Conservation (phyloP, 345 rosid species). For the Corchorus olitorius region DNA sequence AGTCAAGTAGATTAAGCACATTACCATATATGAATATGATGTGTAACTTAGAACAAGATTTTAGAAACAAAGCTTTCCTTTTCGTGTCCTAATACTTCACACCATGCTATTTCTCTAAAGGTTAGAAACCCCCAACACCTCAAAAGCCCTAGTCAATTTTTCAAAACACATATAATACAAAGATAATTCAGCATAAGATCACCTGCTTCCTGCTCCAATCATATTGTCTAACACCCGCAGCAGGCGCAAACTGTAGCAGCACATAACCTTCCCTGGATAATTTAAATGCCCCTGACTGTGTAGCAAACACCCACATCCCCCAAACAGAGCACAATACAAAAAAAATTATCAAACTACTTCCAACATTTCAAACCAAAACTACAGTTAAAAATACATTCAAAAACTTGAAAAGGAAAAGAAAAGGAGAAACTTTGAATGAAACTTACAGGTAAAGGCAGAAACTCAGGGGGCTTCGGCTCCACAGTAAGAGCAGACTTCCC, state of each 20-base stretch:
- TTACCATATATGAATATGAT: background rate
- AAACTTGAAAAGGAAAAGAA: background rate
- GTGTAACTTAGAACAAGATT: background rate
- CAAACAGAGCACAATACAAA: constrained; percentile 10
- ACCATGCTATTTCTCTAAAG: background rate
- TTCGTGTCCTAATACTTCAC: background rate
- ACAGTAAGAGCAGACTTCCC: constrained; percentile 93
- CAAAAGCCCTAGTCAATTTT: background rate
- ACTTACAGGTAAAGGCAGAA: constrained; percentile 65
- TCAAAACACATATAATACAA: background rate
- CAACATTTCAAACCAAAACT: background rate
- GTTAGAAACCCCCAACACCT: background rate
- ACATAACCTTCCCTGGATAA: constrained; percentile 69
- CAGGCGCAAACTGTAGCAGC: constrained; percentile 86
- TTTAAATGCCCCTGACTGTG: constrained; percentile 85
- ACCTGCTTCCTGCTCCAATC: constrained; percentile 98
- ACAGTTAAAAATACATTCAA: background rate
- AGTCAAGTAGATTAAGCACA: background rate
- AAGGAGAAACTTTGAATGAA: background rate
- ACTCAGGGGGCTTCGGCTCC: constrained; percentile 84
- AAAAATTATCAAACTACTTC: constrained; percentile 10
- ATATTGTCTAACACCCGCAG: constrained; percentile 69
- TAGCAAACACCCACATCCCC: background rate
- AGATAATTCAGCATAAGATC: background rate
- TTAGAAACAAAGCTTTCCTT: background rate